Evolutionary conservation across 345 rosid genomes (phyloP), one percentile per base, ranked within the genome.

Genomic region (Cardiospermum halicacabum): DNA sequence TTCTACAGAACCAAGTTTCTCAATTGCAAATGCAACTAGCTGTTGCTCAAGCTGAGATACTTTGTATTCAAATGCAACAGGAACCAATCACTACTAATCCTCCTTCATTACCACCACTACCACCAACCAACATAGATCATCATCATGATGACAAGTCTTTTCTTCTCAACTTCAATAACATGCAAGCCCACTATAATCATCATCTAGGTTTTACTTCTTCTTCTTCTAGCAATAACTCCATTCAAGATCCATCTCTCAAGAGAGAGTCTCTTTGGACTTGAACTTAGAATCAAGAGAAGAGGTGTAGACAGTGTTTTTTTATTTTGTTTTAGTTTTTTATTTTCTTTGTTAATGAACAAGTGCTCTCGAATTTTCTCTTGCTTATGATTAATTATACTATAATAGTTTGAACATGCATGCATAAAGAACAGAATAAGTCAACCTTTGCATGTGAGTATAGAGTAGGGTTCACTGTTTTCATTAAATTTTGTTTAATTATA

Each of bases 1-100:
- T 74, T 71, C 77, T 90, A 26, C 92, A 90, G 67, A 84, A 84
- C 56, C 95, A 90, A 77, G 97, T 90, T 1, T 84, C 92, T 1
- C 82, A 90, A 74, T 64, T 90, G 66, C 87, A 88, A 70, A 88
- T 88, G 86, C 87, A 90, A 69, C 86, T 90, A 19, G 92, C 97
- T 0, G 82, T 82, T 53, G 95, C 95, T 72, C 95, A 90, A 69
- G 72, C 95, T 0, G 95, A 90, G 78, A 81, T 85, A 36, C 82
- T 88, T 10, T 84, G 89, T 67, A 84, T 87, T 39, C 97, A 85
- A 83, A 88, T 88, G 95, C 90, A 88, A 58, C 78, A 84, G 4
- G 79, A 85, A 26, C 78, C 83, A 1, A 34, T 34, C 6, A 28
- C 68, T 40, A 30, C 39, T n/a, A 7, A n/a, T 22, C 87, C n/a